phyloP scores from a whole-genome alignment of 495 filamentous ascomycete species.

The Aspergillus panamensis region DNA sequence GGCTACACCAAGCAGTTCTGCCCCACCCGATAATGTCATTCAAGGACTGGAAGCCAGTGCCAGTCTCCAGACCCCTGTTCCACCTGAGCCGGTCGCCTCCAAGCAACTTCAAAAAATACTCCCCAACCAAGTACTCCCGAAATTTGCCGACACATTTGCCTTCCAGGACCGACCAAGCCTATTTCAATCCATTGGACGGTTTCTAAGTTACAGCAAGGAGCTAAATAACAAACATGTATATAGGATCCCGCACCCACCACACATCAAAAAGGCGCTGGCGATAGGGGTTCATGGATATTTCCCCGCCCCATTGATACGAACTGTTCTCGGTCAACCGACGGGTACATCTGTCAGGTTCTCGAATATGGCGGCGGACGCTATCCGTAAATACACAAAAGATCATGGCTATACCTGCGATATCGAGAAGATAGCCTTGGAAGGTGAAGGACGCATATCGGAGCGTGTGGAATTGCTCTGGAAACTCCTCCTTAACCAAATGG shows the following conservation, averaged over 20 bases:
- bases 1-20: slow-evolving; percentile 42
- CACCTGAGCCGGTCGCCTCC: slow-evolving; percentile 38
- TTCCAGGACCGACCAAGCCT: slow-evolving; percentile 66
- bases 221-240: slow-evolving; percentile 65
- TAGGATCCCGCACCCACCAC: slow-evolving; percentile 63
- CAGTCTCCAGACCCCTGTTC: slow-evolving; percentile 31
- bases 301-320: slow-evolving; percentile 77
- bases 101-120: slow-evolving; percentile 44
- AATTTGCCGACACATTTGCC: slow-evolving; percentile 64
- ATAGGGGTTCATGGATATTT: slow-evolving; percentile 96
- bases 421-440: slow-evolving; percentile 90
- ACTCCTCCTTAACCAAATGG: slow-evolving; percentile 89
- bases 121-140: slow-evolving; percentile 66
- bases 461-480: slow-evolving; percentile 92
- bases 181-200: slow-evolving; percentile 63
- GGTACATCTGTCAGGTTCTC: slow-evolving; percentile 94
- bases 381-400: slow-evolving; percentile 72
- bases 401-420: slow-evolving; percentile 65
- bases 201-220: slow-evolving; percentile 60
- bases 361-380: slow-evolving; percentile 78
- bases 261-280: slow-evolving; percentile 77
- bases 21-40: slow-evolving; percentile 33
- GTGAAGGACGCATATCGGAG: slow-evolving; percentile 93
- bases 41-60: slow-evolving; percentile 32
- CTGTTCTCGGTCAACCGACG: slow-evolving; percentile 88